Evolutionary conservation across 768 basidiomycete species (phyloP), one percentile per base, ranked within the genome.

Genomic region (Mycena latifolia): DNA sequence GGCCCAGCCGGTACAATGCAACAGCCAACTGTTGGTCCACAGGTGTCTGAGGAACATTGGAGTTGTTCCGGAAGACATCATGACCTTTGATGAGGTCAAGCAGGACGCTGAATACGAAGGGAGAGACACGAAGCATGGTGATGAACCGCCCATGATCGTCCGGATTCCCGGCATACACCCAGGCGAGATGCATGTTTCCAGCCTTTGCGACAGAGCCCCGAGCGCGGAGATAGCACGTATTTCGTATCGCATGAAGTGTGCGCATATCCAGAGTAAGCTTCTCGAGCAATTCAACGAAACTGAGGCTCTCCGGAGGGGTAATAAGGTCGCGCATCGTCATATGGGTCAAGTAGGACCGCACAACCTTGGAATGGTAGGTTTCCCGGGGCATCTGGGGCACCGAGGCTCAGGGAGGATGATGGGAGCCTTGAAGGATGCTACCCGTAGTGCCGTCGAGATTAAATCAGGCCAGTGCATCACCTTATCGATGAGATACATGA

Each of bases 11-110:
- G 69, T 67, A 77, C 10, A 80, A 70, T 10, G 73, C 68, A 12
- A 78, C 72, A 12, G 76, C 77, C 3, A 79, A 67, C 55, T 80
- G 78, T 2, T 60, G 43, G 20, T 74, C 67, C 2, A 78, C 77
- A 17, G 78, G 75, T 2, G 72, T 58, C 57, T 80, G 79, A 0
- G 72, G 55, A 14, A 65, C 53, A 47, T 77, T 74, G 4, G 75
- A 77, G 22, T 73, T 63, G 57, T 74, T 78, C 9, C 33, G 5
- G 56, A 78, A 78, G 31, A 77, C 67, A 25, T 55, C 47, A 54
- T 78, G 73, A 37, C 75, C 63, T 52, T 78, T 63, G 35, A 79
- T 78, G 2, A 79, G 61, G 6, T 61, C 45, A n/a, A 76, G 51
- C 12, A 79, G 61, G n/a, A 67, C 55, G 14, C 67, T n/a, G 54